Evolutionary conservation across 306 rosid genomes (phyloP).

Genomic region (Cucumis cinereus): DNA sequence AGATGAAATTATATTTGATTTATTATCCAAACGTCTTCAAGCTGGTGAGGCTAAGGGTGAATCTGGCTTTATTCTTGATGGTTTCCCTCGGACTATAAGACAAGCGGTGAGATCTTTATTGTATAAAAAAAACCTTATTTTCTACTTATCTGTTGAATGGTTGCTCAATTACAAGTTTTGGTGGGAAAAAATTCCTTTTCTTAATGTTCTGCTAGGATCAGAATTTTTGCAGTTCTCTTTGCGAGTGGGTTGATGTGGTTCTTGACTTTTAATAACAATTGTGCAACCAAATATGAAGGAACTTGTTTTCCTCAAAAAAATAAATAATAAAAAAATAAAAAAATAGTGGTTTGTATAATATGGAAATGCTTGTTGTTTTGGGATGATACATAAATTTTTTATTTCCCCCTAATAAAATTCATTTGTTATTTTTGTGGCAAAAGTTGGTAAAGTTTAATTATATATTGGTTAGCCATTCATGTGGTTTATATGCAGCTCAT

Average conservation of each 20-base stretch:
- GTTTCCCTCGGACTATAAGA: slow-evolving; percentile 36
- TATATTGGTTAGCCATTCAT: too few species aligned
- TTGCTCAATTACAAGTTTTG: too few species aligned
- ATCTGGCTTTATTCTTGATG: slow-evolving; percentile 38
- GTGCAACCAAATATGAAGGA: not conserved
- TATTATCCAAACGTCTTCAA: slow-evolving; percentile 33
- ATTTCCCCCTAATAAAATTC: not conserved
- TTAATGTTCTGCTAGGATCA: not conserved
- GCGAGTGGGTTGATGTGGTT: not conserved
- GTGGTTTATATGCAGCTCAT: not conserved
- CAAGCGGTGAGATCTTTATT: slow-evolving; percentile 27
- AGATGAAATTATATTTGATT: slow-evolving; percentile 31
- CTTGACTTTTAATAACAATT: not conserved
- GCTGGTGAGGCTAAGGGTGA: slow-evolving; percentile 26
- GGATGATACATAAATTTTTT: not conserved
- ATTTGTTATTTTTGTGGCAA: not conserved
- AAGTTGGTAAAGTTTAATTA: not conserved
- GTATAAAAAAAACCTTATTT: not conserved
- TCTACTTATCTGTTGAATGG: not conserved
- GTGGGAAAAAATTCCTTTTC: not conserved
- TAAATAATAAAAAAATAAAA: too few species aligned
- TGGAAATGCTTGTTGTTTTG: not conserved
- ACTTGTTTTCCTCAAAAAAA: not conserved
- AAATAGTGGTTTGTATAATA: not conserved
- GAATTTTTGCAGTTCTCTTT: not conserved